A percentile compares a stretch with the other conserved stretches of the same genome.
Evolutionary conservation across 2,329 filamentous ascomycete genomes (phyloP).

Genomic region (Eutypella sp.): DNA sequence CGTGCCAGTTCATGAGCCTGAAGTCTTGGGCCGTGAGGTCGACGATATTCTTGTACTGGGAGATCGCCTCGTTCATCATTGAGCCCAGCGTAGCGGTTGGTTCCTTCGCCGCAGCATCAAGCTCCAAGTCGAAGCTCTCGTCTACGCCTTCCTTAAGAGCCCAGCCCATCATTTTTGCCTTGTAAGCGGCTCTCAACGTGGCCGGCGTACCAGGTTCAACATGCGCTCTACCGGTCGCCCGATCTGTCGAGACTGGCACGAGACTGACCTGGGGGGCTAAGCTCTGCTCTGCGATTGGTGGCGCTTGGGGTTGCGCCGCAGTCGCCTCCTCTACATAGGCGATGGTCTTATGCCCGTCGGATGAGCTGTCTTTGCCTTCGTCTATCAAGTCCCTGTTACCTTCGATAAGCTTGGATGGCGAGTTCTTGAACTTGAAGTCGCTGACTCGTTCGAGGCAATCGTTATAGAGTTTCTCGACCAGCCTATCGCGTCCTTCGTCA

Average conservation of each 20-base stretch:
- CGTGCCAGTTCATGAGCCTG: constrained; percentile 93
- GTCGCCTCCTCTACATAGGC: constrained; percentile 67
- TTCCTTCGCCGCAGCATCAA: constrained; percentile 59
- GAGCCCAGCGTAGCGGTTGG: constrained; percentile 74
- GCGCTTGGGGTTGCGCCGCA: constrained; percentile 53
- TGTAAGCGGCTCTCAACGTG: constrained; percentile 68
- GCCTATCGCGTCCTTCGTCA: constrained; percentile 69
- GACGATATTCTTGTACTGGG: constrained; percentile 78
- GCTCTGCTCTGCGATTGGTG: constrained; percentile 49
- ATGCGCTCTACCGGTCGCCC: constrained; percentile 67
- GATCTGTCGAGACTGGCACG: constrained; percentile 61
- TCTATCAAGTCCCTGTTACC: constrained; percentile 80
- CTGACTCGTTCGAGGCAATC: constrained; percentile 90
- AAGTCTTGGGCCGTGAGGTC: constrained; percentile 83
- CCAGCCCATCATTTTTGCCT: constrained; percentile 82
- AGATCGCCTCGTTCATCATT: constrained; percentile 88
- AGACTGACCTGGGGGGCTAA: constrained; percentile 49
- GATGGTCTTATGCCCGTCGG: constrained; percentile 67
- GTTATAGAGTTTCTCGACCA: constrained; percentile 90
- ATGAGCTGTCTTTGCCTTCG: constrained; percentile 71
- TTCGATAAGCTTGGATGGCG: constrained; percentile 66
- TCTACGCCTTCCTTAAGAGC: constrained; percentile 59
- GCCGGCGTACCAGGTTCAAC: constrained; percentile 65
- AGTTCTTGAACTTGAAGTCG: constrained; percentile 77
- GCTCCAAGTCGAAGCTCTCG: constrained; percentile 63